Conservation (phyloP, 352 stramenopile genomes). For the Globisporangium recalcitrans region DNA sequence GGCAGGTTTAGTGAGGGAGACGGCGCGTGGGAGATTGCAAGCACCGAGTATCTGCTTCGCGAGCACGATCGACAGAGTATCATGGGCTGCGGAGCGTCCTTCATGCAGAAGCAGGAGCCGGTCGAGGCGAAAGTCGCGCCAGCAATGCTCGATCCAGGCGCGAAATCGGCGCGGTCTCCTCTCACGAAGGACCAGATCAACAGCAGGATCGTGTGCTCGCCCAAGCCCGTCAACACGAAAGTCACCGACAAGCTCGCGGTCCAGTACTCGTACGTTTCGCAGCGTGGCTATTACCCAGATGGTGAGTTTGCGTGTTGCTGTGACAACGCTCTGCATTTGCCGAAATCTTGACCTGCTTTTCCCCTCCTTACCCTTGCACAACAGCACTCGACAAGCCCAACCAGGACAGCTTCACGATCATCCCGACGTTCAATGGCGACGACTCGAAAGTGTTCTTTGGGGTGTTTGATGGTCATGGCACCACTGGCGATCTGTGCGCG, state of each 20-base stretch:
- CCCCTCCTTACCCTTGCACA: background rate
- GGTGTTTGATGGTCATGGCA: slow-evolving; percentile 86
- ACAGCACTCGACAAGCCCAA: slow-evolving; percentile 93
- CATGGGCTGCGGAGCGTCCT: slow-evolving; percentile 70
- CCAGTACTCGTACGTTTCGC: slow-evolving; percentile 91
- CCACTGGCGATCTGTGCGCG: slow-evolving; percentile 75
- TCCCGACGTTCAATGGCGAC: slow-evolving; percentile 76
- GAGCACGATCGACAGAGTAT: background rate
- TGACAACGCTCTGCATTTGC: background rate
- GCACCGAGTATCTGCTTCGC: background rate
- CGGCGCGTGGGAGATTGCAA: background rate
- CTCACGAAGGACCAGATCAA: slow-evolving; percentile 84
- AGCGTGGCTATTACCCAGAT: slow-evolving; percentile 93
- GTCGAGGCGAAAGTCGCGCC: slow-evolving; percentile 43
- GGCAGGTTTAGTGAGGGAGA: no score
- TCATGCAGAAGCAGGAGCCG: slow-evolving; percentile 41
- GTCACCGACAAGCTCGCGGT: slow-evolving; percentile 62
- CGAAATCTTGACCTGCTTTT: background rate
- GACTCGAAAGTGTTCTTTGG: slow-evolving; percentile 81
- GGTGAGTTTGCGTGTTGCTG: slow-evolving; percentile 24
- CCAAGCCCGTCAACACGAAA: slow-evolving; percentile 55
- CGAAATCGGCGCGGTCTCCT: slow-evolving; percentile 50
- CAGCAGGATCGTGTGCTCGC: slow-evolving; percentile 76
- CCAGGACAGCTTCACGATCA: slow-evolving; percentile 92
- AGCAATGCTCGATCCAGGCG: slow-evolving; percentile 10